These are phyloP conservation scores for Noccaea bulbosa DNA, from an alignment of 345 rosid genomes.

Conservation along the genomic window DNA sequence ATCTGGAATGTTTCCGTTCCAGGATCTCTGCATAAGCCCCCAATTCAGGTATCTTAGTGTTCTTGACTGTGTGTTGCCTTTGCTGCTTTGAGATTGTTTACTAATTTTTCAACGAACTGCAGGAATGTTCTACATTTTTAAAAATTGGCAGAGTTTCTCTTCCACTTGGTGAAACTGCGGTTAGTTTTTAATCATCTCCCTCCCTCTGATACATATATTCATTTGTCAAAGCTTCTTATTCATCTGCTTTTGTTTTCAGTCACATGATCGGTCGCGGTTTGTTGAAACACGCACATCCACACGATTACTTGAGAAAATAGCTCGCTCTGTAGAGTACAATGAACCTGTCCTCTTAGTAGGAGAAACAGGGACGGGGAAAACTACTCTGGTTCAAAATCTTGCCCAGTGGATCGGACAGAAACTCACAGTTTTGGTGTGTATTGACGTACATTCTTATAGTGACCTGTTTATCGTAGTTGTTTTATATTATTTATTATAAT, in stretches of 20 bases:
- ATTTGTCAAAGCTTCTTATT: conserved; percentile 30
- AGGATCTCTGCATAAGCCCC: conserved; percentile 60
- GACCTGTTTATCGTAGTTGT: conserved; percentile 5
- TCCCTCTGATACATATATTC: conserved; percentile 31
- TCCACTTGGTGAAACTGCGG: conserved; percentile 54
- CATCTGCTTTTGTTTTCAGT: conserved; percentile 52
- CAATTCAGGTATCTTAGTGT: conserved; percentile 66
- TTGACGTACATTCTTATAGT: conserved; percentile 25
- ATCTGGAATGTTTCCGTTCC: conserved; percentile 64
- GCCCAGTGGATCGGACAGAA: conserved; percentile 81
- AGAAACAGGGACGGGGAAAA: conserved; percentile 99
- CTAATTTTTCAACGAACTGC: conserved; percentile 45
- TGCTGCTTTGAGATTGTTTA: conserved; percentile 35
- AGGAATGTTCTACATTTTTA: conserved; percentile 56
- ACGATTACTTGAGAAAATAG: conserved; percentile 77
- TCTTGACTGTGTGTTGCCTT: conserved; percentile 26
- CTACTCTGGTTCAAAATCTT: conserved; percentile 90
- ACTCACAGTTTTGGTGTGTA: conserved; percentile 86
- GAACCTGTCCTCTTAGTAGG: conserved; percentile 98
- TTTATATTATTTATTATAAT: not conserved
- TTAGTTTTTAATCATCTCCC: conserved; percentile 40
- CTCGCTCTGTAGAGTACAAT: conserved; percentile 77
- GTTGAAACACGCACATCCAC: conserved; percentile 80
- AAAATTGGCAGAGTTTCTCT: conserved; percentile 81
- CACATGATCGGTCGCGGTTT: conserved; percentile 56